A percentile compares a stretch with the other conserved stretches of the same genome.
Evolutionary conservation across 768 basidiomycete genomes (phyloP).

Genomic region (Russula lepida): DNA sequence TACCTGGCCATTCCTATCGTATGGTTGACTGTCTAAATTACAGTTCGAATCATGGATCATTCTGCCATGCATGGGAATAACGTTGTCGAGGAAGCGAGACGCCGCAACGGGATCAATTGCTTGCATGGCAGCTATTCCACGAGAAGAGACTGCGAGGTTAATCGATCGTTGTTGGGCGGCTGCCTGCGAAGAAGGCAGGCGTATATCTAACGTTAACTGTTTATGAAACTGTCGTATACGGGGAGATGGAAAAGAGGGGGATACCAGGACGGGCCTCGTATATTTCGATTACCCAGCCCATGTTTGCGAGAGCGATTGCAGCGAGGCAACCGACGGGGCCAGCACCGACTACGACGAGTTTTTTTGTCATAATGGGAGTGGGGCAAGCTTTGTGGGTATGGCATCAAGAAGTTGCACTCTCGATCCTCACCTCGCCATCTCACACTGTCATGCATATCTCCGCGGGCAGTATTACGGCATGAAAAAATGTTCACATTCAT

Average conservation of each 20-base stretch:
- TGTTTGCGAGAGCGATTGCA: slow-evolving; percentile 76
- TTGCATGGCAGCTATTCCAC: slow-evolving; percentile 83
- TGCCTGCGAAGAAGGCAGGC: slow-evolving; percentile 59
- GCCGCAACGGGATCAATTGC: slow-evolving; percentile 67
- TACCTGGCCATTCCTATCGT: slow-evolving; percentile 86
- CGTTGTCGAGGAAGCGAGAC: slow-evolving; percentile 60
- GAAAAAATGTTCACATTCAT: neutral
- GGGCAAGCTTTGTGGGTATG: neutral
- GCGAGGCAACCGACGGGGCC: slow-evolving; percentile 93
- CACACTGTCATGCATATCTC: neutral
- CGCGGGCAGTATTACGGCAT: neutral
- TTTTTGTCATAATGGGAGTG: slow-evolving; percentile 20
- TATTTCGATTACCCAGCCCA: slow-evolving; percentile 77
- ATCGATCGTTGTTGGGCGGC: slow-evolving; percentile 77
- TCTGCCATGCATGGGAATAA: slow-evolving; percentile 90
- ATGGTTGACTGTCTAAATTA: slow-evolving; percentile 70
- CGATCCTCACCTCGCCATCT: neutral
- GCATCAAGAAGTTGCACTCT: neutral
- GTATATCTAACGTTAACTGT: slow-evolving; percentile 45
- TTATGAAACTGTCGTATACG: neutral
- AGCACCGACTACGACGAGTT: slow-evolving; percentile 70
- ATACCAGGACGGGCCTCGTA: slow-evolving; percentile 76
- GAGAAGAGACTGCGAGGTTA: slow-evolving; percentile 91
- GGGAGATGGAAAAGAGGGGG: slow-evolving; percentile 7
- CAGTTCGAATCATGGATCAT: slow-evolving; percentile 85